These are phyloP conservation scores for Metschnikowia orientalis DNA, from an alignment of 805 yeast genomes.

Conservation along the genomic window DNA sequence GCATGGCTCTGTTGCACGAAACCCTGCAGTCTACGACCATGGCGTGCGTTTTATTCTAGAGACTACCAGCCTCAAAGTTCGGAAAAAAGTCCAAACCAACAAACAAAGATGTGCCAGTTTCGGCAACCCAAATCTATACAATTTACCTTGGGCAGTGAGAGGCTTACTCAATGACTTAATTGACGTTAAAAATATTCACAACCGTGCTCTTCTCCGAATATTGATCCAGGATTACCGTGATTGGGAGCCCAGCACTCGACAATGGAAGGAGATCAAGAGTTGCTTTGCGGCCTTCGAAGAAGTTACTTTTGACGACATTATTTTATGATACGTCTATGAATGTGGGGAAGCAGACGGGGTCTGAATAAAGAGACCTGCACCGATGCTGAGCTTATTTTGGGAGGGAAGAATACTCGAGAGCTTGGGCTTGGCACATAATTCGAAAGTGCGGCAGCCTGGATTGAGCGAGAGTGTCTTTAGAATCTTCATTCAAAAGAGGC, in stretches of 20 bases:
- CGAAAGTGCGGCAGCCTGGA: no score
- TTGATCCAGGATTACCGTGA: constrained; percentile 22
- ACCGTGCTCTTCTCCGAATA: constrained; percentile 20
- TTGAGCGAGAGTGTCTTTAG: no score
- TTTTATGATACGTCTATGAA: constrained; percentile 13
- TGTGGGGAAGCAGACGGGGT: no score
- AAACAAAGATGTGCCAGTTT: background rate
- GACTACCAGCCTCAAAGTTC: constrained; percentile 28
- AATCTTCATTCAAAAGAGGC: no score
- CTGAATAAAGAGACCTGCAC: no score
- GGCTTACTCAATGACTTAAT: constrained; percentile 35
- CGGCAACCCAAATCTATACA: constrained; percentile 17
- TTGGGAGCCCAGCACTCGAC: constrained; percentile 28
- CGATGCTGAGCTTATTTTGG: no score
- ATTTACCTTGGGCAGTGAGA: constrained; percentile 38
- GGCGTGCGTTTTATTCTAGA: constrained; percentile 34
- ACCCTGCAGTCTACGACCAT: constrained; percentile 23
- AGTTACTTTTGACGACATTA: constrained; percentile 26
- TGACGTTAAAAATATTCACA: constrained; percentile 28
- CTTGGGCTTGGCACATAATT: no score
- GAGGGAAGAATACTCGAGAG: no score
- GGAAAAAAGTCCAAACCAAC: constrained; percentile 2
- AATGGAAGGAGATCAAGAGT: constrained; percentile 31
- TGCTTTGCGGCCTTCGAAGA: constrained; percentile 34
- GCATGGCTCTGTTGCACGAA: constrained; percentile 26